Conservation (phyloP, 768 basidiomycete species). For the Amanita polypyramis region DNA sequence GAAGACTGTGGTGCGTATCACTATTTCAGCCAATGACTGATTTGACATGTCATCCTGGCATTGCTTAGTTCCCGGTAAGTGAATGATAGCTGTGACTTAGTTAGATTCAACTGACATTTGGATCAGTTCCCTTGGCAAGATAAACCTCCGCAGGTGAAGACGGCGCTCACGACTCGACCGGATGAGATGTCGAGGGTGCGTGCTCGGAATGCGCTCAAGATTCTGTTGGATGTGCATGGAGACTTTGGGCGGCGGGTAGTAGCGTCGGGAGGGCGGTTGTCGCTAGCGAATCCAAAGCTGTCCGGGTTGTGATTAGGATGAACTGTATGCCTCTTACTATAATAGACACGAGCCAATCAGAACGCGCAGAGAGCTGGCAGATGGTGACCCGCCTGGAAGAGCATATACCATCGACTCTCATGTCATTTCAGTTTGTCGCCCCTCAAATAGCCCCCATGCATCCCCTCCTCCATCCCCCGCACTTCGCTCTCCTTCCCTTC, state of each 20-base stretch:
- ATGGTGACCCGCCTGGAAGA: neutral
- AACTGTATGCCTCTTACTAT: constrained; percentile 10
- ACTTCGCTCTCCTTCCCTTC: constrained; percentile 26
- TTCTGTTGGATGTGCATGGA: constrained; percentile 82
- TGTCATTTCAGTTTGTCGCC: constrained; percentile 9
- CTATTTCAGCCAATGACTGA: constrained; percentile 1
- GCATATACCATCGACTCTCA: neutral
- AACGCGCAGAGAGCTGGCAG: neutral
- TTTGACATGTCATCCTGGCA: neutral
- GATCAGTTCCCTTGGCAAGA: constrained; percentile 76
- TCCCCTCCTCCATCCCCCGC: constrained; percentile 14
- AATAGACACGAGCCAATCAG: neutral
- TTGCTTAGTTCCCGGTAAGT: constrained; percentile 41
- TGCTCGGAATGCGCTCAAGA: constrained; percentile 92
- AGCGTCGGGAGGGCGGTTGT: constrained; percentile 26
- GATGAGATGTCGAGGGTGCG: constrained; percentile 85
- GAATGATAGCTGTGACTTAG: constrained; percentile 15
- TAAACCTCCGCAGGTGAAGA: constrained; percentile 56
- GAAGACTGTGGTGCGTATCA: constrained; percentile 30
- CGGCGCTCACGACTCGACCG: constrained; percentile 54
- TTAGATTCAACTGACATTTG: constrained; percentile 15
- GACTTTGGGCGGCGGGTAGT: constrained; percentile 65
- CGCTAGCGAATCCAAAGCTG: constrained; percentile 29
- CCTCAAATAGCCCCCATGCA: constrained; percentile 25
- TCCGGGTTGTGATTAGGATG: constrained; percentile 16